Percentiles rank a stretch among this genome's conserved stretches.
phyloP scores from a whole-genome alignment of 2,329 filamentous ascomycete species.

The Arthrobotrys entomopaga region DNA sequence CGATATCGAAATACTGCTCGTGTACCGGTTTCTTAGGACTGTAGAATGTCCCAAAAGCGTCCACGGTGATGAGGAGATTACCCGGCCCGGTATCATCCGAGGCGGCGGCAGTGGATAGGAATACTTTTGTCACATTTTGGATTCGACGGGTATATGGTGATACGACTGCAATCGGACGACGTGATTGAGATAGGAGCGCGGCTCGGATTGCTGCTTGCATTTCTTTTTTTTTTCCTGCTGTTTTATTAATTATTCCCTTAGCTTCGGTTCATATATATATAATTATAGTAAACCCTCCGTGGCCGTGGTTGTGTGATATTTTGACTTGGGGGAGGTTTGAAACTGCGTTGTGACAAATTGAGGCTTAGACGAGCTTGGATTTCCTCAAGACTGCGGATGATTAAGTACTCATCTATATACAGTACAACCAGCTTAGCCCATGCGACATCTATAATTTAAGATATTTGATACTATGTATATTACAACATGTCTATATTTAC shows the following conservation, averaged over 20 bases:
- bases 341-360: slow-evolving; percentile 13
- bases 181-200: background rate
- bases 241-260: too few relatives aligned
- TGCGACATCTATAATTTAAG: background rate
- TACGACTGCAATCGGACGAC: background rate
- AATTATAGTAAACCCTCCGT: too few relatives aligned
- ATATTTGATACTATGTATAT: background rate
- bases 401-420: too few relatives aligned
- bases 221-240: too few relatives aligned
- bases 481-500: too few relatives aligned
- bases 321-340: background rate
- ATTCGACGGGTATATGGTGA: background rate
- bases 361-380: background rate
- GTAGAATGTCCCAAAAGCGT: slow-evolving; percentile 75
- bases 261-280: too few relatives aligned
- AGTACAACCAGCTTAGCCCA: background rate
- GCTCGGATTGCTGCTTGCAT: background rate
- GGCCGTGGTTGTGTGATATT: background rate
- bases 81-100: background rate
- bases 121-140: background rate
- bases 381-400: background rate
- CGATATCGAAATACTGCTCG: slow-evolving; percentile 65
- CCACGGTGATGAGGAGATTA: slow-evolving; percentile 69
- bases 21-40: slow-evolving; percentile 66
- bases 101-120: slow-evolving; percentile 1